A percentile compares a stretch with the other conserved stretches of the same genome.
These are phyloP conservation scores for Trypanosoma rangeli DNA, from an alignment of 208 protist species.

Conservation along the genomic window DNA sequence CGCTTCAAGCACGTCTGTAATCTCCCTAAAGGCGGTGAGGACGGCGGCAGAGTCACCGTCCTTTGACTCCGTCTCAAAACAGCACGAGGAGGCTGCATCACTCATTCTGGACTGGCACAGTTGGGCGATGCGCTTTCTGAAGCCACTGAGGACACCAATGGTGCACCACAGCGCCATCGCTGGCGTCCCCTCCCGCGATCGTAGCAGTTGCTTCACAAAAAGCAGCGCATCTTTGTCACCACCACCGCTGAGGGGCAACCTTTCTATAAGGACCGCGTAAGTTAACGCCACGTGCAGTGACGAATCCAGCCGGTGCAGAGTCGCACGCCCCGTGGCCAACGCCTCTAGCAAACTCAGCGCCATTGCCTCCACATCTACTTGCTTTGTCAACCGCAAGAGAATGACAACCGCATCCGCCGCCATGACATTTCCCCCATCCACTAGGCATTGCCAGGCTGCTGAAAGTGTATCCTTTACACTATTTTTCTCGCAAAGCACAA, in stretches of 20 bases:
- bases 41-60: not conserved
- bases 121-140: constrained; percentile 13
- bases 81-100: not conserved
- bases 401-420: constrained; percentile 20
- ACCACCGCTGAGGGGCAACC: not conserved
- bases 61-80: not conserved
- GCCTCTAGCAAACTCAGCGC: constrained; percentile 4
- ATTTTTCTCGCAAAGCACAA: not conserved
- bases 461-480: not conserved
- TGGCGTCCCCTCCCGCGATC: not conserved
- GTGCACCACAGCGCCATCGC: constrained; percentile 9
- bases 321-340: not conserved
- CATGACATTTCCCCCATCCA: not conserved
- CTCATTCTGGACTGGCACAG: not conserved
- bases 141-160: constrained; percentile 23
- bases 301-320: not conserved
- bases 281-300: constrained; percentile 11
- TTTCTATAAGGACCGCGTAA: constrained; percentile 15
- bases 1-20: constrained; percentile 9
- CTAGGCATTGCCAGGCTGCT: constrained; percentile 3
- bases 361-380: not conserved
- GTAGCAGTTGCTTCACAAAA: constrained; percentile 1
- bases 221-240: not conserved
- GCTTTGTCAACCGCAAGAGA: constrained; percentile 10
- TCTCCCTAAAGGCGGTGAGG: not conserved